Evolutionary conservation across 306 rosid species (phyloP).

Genomic region (Cucumis hystrix): DNA sequence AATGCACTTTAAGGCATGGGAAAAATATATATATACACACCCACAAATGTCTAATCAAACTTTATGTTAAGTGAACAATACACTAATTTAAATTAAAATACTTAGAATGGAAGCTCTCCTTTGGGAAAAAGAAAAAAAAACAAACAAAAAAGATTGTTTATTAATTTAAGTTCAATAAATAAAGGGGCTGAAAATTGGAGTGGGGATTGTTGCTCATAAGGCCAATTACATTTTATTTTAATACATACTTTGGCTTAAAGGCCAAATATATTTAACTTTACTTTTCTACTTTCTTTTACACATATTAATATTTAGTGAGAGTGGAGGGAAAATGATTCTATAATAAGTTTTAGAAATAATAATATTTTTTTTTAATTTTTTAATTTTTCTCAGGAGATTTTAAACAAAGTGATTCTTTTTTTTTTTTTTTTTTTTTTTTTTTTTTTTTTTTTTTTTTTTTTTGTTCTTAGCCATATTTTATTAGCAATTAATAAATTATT

Average conservation of each 20-base stretch:
- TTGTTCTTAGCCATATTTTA: not conserved
- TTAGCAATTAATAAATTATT: not conserved
- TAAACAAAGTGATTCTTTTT: not conserved
- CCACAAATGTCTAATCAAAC: slow-evolving; percentile 16
- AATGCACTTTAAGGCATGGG: slow-evolving; percentile 5
- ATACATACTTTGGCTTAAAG: not conserved
- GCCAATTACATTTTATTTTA: not conserved
- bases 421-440: not conserved
- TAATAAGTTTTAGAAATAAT: too few species aligned
- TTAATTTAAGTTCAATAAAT: too few species aligned
- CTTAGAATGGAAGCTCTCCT: not conserved
- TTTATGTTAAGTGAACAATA: slow-evolving; percentile 1
- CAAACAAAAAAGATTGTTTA: too few species aligned
- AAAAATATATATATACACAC: not conserved
- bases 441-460: not conserved
- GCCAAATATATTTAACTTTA: not conserved
- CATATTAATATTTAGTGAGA: not conserved
- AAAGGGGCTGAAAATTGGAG: not conserved
- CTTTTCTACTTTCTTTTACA: not conserved
- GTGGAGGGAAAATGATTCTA: not conserved
- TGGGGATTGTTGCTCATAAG: not conserved
- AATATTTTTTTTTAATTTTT: not conserved
- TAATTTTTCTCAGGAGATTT: not conserved
- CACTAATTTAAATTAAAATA: not conserved
- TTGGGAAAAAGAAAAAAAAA: not conserved